phyloP scores from a whole-genome alignment of 2,329 filamentous ascomycete genomes.

The Trichoderma lentiforme region DNA sequence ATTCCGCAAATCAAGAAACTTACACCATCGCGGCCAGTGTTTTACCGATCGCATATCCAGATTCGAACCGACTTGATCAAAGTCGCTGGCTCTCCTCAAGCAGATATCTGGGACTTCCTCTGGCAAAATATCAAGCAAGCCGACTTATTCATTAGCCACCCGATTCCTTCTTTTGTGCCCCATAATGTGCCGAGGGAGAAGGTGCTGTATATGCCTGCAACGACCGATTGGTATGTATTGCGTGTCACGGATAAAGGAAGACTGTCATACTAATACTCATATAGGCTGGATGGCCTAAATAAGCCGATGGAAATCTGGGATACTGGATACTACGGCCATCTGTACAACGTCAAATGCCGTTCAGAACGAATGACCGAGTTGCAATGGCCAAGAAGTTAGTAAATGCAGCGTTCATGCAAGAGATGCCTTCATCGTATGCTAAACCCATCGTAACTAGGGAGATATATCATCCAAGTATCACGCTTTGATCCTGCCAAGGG shows the following conservation, averaged over 20 bases:
- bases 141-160: constrained; percentile 80
- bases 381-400: constrained; percentile 50
- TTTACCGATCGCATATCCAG: constrained; percentile 82
- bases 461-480: constrained; percentile 77
- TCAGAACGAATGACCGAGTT: constrained; percentile 57
- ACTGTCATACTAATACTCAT: background rate
- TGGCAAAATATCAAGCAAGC: constrained; percentile 68
- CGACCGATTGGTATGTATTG: constrained; percentile 62
- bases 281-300: constrained; percentile 70
- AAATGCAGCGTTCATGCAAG: background rate
- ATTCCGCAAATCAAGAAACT: constrained; percentile 70
- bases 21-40: constrained; percentile 70
- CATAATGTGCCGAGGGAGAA: constrained; percentile 60
- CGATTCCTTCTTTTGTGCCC: constrained; percentile 73
- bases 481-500: constrained; percentile 83
- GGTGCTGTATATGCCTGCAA: constrained; percentile 74
- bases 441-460: constrained; percentile 36
- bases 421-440: background rate
- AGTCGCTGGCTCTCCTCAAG: constrained; percentile 61
- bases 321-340: constrained; percentile 67
- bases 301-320: constrained; percentile 71
- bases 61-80: constrained; percentile 71
- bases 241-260: fast-evolving
- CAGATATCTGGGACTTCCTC: constrained; percentile 71
- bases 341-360: constrained; percentile 64